These are phyloP conservation scores for Lactarius hatsudake DNA, from an alignment of 768 basidiomycete genomes.

Conservation along the genomic window DNA sequence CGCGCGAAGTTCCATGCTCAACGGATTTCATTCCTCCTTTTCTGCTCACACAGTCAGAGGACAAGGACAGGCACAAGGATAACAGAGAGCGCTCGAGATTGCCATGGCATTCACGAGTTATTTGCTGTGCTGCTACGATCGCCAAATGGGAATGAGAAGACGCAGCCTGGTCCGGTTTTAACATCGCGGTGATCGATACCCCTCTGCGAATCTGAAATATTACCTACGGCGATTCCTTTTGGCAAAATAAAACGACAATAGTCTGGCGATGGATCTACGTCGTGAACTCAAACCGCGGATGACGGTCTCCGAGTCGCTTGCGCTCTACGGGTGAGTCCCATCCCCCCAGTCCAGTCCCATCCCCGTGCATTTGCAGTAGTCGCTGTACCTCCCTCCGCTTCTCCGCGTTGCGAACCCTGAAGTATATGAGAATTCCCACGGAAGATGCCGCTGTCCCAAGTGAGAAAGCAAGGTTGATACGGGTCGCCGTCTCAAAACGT, in stretches of 20 bases:
- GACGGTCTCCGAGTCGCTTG: not conserved
- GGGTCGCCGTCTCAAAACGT: conserved; percentile 11
- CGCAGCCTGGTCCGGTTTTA: not conserved
- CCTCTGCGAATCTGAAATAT: not conserved
- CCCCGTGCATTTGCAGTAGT: conserved; percentile 3
- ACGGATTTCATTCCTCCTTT: too few species aligned
- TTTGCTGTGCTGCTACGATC: not conserved
- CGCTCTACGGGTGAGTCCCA: not conserved
- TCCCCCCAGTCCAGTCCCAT: not conserved
- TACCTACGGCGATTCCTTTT: not conserved
- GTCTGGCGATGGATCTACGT: not conserved
- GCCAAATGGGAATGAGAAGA: not conserved
- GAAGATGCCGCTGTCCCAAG: conserved; percentile 1
- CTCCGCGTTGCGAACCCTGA: not conserved
- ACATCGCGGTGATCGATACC: not conserved
- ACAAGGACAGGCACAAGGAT: too few species aligned
- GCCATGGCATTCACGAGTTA: not conserved
- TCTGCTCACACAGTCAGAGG: too few species aligned
- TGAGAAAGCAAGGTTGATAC: conserved; percentile 17
- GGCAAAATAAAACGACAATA: not conserved
- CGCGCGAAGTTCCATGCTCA: too few species aligned
- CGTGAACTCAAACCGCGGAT: not conserved
- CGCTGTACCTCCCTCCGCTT: conserved; percentile 11
- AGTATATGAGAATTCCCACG: conserved; percentile 7
- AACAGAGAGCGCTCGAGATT: too few species aligned